Conservation (phyloP, 2,329 filamentous ascomycete genomes). For the Knoxdaviesia capensis region DNA sequence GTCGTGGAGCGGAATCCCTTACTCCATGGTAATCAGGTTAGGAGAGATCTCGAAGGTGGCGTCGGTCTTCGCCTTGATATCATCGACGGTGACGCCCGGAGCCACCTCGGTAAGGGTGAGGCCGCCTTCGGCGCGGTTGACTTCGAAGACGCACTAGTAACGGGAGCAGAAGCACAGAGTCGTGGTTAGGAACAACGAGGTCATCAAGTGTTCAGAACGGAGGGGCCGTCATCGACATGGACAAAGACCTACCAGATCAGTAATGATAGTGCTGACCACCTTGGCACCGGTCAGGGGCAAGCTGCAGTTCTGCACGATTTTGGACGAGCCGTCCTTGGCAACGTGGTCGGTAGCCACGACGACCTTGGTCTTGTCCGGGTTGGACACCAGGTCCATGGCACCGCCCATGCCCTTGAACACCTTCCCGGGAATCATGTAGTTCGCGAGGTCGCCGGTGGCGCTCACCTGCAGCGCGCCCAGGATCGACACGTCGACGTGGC, state of each 20-base stretch:
- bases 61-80: slow-evolving; percentile 49
- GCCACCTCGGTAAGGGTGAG: slow-evolving; percentile 52
- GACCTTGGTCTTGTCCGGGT: slow-evolving; percentile 52
- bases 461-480: slow-evolving; percentile 67
- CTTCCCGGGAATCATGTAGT: slow-evolving; percentile 83
- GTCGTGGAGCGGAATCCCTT: too few relatives aligned
- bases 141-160: slow-evolving; percentile 45
- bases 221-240: background rate
- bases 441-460: slow-evolving; percentile 60
- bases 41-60: slow-evolving; percentile 29
- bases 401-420: slow-evolving; percentile 77
- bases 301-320: slow-evolving; percentile 43
- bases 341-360: slow-evolving; percentile 52
- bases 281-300: slow-evolving; percentile 45
- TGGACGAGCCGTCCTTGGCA: slow-evolving; percentile 45
- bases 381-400: slow-evolving; percentile 54
- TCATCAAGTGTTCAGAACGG: too few relatives aligned
- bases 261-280: slow-evolving; percentile 54
- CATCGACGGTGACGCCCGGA: slow-evolving; percentile 45
- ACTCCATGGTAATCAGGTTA: too few relatives aligned
- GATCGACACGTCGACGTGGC: slow-evolving; percentile 68
- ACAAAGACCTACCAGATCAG: slow-evolving; percentile 39
- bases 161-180: background rate
- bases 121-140: slow-evolving; percentile 38
- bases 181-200: too few relatives aligned